Evolutionary conservation across 768 basidiomycete genomes (phyloP), one percentile per base, ranked within the genome.

Genomic region (Calocera viscosa): DNA sequence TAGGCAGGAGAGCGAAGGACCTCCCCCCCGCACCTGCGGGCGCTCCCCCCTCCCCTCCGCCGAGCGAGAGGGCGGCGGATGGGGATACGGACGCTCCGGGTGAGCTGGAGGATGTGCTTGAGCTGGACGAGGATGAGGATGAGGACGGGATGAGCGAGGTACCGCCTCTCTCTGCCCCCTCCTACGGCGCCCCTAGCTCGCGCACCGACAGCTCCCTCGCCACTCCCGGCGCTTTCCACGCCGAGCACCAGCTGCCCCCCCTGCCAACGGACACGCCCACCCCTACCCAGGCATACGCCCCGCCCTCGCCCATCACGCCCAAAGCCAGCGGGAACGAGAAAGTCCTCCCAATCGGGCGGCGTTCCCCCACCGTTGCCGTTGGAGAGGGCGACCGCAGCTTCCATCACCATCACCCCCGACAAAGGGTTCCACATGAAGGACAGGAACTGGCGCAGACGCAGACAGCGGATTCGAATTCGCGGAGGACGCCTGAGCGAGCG

Each of bases 391-490:
- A 98, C 90, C 40, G 94, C 94, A 69, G 88, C 93, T 78, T 98
- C 95, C 95, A 98, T 98, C 78, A n/a, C n/a, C n/a, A n/a, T n/a
- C n/a, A 98, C 95, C 95, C 95, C 97, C 35, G 95, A 98, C 14
- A 98, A 82, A 49, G 95, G 95, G 80, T 98, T 98, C 95, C 95
- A 98, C 95, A 97, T 98, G 84, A 98, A 98, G 75, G 87, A 86
- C 72, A 93, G 79, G 78, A 94, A 93, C 90, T 91, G 49, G 33
- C n/a, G n/a, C n/a, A n/a, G n/a, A n/a, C 67, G 22, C 49, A 34
- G 30, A n/a, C 3, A 32, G 30, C 53, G 35, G 40, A 53, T 22
- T 16, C 39, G 64, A 24, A n/a, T n/a, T 17, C 19, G 16, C 43
- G 8, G 8, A 5, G 43, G 24, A 3, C 5, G 16, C 43, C 43